Evolutionary conservation across 192 early-diverging fungal species (phyloP).

Genomic region (Paraglomus occultum): DNA sequence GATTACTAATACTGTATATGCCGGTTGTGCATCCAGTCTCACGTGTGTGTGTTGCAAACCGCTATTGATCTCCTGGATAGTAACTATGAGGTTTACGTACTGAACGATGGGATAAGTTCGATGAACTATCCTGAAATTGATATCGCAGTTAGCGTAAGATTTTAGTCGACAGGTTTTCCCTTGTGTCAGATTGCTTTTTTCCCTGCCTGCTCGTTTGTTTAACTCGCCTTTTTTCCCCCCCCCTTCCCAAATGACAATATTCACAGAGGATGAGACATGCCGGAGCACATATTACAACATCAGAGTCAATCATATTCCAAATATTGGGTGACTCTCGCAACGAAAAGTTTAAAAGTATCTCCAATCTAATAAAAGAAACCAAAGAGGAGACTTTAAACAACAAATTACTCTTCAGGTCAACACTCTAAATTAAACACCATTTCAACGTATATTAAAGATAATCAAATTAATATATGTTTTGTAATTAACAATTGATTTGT

Average conservation of each 20-base stretch:
- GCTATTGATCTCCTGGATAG: slow-evolving; percentile 82
- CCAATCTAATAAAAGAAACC: slow-evolving; percentile 82
- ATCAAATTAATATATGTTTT: too few species aligned
- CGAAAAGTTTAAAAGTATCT: slow-evolving; percentile 77
- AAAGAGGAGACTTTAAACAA: slow-evolving; percentile 63
- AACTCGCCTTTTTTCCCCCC: slow-evolving; percentile 46
- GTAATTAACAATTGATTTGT: too few species aligned
- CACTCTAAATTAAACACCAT: neutral
- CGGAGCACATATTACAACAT: slow-evolving; percentile 76
- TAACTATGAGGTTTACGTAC: slow-evolving; percentile 80
- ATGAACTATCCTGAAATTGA: slow-evolving; percentile 79
- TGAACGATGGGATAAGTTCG: slow-evolving; percentile 92
- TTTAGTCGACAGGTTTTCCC: slow-evolving; percentile 1
- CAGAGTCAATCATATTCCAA: slow-evolving; percentile 77
- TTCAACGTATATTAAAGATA: too few species aligned
- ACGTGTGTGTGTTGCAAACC: slow-evolving; percentile 96
- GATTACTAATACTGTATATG: neutral
- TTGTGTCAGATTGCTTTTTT: neutral
- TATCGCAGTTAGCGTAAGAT: slow-evolving; percentile 74
- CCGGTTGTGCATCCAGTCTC: slow-evolving; percentile 51
- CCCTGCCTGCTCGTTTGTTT: slow-evolving; percentile 30
- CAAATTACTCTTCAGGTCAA: slow-evolving; percentile 47
- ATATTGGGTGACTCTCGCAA: slow-evolving; percentile 58
- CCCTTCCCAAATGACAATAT: too few species aligned
- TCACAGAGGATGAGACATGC: slow-evolving; percentile 55